These are phyloP conservation scores for Astrocystis sublimbata DNA, from an alignment of 495 filamentous ascomycete species.

Conservation along the genomic window DNA sequence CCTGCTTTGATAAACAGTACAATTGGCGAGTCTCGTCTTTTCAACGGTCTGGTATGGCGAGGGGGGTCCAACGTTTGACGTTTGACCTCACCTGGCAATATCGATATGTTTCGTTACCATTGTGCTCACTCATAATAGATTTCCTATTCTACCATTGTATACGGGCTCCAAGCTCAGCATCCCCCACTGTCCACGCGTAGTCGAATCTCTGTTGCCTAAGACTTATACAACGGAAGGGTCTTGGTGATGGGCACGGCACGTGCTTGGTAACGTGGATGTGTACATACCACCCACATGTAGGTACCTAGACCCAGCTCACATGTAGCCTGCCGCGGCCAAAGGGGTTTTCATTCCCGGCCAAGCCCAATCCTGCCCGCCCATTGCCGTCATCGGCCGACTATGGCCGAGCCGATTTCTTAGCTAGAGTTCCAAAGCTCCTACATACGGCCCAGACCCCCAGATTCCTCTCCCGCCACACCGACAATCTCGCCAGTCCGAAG, in stretches of 20 bases:
- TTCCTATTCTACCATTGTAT: constrained; percentile 7
- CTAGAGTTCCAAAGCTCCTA: neutral
- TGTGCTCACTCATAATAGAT: constrained; percentile 27
- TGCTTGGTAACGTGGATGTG: too few species aligned
- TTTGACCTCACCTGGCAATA: constrained; percentile 9
- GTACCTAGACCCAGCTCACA: neutral
- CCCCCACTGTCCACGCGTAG: neutral
- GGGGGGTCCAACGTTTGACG: constrained; percentile 5
- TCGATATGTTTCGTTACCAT: constrained; percentile 12
- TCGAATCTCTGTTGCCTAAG: neutral
- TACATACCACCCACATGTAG: neutral
- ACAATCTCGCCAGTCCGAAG: too few species aligned
- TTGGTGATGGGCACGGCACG: too few species aligned
- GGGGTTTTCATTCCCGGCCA: neutral
- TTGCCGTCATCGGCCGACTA: constrained; percentile 20
- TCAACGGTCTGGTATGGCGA: constrained; percentile 22
- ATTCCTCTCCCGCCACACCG: too few species aligned
- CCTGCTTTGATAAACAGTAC: constrained; percentile 28
- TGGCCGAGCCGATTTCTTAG: constrained; percentile 6
- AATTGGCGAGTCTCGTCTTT: constrained; percentile 18
- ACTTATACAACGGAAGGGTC: too few species aligned
- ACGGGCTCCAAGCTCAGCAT: neutral
- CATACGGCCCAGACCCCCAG: neutral
- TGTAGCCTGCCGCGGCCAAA: constrained; percentile 3
- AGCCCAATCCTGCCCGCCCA: neutral